A percentile compares a stretch with the other conserved stretches of the same genome.
Evolutionary conservation across 2,329 filamentous ascomycete genomes (phyloP).

Genomic region (Cladosporium sp.): DNA sequence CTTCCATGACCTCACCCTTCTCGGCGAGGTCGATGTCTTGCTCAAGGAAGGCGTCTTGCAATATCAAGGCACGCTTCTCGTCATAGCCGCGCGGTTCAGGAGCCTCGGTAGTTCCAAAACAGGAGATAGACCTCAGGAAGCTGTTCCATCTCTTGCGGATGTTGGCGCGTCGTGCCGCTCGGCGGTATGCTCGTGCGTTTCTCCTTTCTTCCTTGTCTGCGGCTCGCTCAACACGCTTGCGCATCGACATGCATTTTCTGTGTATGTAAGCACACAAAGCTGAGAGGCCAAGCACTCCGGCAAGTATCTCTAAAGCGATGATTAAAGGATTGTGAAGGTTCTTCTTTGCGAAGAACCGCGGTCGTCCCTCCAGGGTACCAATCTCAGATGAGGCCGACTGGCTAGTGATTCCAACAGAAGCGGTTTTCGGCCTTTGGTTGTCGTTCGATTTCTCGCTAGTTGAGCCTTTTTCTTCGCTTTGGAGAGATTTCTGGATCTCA

Average conservation of each 20-base stretch:
- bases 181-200: constrained; percentile 49
- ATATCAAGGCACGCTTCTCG: constrained; percentile 48
- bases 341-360: constrained; percentile 4
- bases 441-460: background rate
- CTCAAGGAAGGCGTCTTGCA: constrained; percentile 34
- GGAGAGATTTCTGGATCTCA: constrained; percentile 10
- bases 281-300: constrained; percentile 41
- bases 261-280: constrained; percentile 43
- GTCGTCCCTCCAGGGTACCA: constrained; percentile 4
- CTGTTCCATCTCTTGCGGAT: constrained; percentile 48
- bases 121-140: constrained; percentile 27
- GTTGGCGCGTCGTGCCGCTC: constrained; percentile 49
- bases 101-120: constrained; percentile 30
- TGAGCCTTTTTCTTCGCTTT: constrained; percentile 10
- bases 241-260: constrained; percentile 46
- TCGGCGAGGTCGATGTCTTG: constrained; percentile 42
- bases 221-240: constrained; percentile 49
- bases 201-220: constrained; percentile 53
- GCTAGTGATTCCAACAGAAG: background rate
- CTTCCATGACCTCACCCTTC: constrained; percentile 38
- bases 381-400: background rate
- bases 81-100: constrained; percentile 43
- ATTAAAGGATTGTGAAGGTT: constrained; percentile 7
- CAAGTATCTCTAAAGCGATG: constrained; percentile 41
- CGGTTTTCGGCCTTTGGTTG: background rate